Conservation (phyloP, 2,329 filamentous ascomycete genomes). For the Colletotrichum orchidophilum region DNA sequence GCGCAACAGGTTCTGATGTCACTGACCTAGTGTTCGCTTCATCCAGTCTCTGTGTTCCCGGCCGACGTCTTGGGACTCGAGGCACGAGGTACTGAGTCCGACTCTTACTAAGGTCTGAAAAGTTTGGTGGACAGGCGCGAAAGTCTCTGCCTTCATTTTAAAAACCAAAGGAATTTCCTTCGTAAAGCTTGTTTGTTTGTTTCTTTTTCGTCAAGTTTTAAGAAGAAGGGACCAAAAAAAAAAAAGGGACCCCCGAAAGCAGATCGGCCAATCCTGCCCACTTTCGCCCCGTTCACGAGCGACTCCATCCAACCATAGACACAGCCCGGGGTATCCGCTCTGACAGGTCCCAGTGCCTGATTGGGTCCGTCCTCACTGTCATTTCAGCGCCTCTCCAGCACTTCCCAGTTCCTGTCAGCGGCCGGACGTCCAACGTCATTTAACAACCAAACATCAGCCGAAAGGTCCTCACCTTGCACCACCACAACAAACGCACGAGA, state of each 20-base stretch:
- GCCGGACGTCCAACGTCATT: slow-evolving; percentile 31
- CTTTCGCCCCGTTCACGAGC: slow-evolving; percentile 21
- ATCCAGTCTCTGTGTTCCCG: background rate
- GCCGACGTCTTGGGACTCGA: background rate
- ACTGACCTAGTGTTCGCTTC: slow-evolving; percentile 20
- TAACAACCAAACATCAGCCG: slow-evolving; percentile 32
- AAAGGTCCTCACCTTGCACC: slow-evolving; percentile 25
- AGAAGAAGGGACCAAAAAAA: background rate
- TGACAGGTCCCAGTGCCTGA: slow-evolving; percentile 31
- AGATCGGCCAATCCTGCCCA: slow-evolving; percentile 30
- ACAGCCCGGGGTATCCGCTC: slow-evolving; percentile 32
- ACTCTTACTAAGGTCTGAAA: background rate
- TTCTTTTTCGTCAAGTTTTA: background rate
- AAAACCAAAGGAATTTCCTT: background rate
- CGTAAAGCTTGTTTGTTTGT: slow-evolving; percentile 18
- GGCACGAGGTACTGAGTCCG: background rate
- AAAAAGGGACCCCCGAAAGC: slow-evolving; percentile 30
- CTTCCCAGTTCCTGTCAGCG: slow-evolving; percentile 32
- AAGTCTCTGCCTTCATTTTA: background rate
- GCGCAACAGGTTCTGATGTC: slow-evolving; percentile 29
- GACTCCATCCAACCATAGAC: slow-evolving; percentile 29
- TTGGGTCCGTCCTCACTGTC: slow-evolving; percentile 30
- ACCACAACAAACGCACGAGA: slow-evolving; percentile 21
- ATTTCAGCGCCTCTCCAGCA: slow-evolving; percentile 29
- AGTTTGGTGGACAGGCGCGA: background rate